Evolutionary conservation across 305 asterid genomes (phyloP).

Genomic region (Rubia peregrina): DNA sequence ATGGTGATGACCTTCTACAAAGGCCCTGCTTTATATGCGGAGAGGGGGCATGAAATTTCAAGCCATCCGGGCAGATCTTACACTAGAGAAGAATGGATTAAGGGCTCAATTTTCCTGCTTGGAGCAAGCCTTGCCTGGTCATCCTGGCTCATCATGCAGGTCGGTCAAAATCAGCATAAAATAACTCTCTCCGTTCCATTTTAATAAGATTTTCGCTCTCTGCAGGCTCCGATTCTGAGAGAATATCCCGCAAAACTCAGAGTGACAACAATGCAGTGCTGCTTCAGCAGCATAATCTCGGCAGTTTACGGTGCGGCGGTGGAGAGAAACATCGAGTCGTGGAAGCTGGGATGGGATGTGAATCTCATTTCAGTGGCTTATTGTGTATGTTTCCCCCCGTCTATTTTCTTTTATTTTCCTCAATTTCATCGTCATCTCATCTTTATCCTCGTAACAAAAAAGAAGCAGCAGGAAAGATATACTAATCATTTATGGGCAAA

Average conservation of each 20-base stretch:
- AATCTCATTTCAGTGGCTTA: conserved; percentile 53
- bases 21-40: conserved; percentile 38
- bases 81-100: conserved; percentile 43
- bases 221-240: conserved; percentile 41
- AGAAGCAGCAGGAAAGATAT: no score
- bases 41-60: conserved; percentile 12
- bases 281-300: conserved; percentile 45
- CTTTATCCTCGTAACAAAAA: not conserved
- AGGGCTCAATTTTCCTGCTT: conserved; percentile 39
- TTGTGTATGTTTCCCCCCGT: conserved; percentile 34
- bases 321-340: conserved; percentile 36
- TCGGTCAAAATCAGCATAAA: conserved; percentile 6
- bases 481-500: not conserved
- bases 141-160: conserved; percentile 54
- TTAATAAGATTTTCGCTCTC: not conserved
- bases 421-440: no score
- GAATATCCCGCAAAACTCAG: conserved; percentile 49
- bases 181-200: not conserved
- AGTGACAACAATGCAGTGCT: conserved; percentile 37
- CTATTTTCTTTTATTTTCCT: not conserved
- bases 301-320: conserved; percentile 40
- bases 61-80: conserved; percentile 11
- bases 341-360: conserved; percentile 54
- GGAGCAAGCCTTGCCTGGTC: conserved; percentile 36
- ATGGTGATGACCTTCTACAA: conserved; percentile 44